Evolutionary conservation across 768 basidiomycete genomes (phyloP).

Genomic region (Russula earlei): DNA sequence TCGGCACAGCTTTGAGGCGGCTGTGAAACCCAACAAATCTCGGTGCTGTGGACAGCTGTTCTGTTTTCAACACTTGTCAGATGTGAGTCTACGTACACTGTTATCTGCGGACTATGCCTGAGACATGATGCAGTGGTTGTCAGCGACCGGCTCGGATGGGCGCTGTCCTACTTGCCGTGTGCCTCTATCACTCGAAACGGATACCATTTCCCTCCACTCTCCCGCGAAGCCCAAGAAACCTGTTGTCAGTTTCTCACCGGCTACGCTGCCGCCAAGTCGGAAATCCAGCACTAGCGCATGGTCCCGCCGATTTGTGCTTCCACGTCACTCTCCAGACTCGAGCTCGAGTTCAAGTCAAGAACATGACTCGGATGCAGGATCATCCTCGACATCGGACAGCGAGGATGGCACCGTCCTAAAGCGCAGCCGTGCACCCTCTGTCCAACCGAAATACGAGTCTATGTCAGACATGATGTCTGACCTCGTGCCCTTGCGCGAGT

Average conservation of each 20-base stretch:
- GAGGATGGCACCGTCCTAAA: slow-evolving; percentile 1
- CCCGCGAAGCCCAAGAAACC: slow-evolving; percentile 4
- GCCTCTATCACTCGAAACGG: slow-evolving; percentile 14
- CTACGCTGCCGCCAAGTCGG: not conserved
- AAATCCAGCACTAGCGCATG: not conserved
- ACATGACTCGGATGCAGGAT: slow-evolving; percentile 8
- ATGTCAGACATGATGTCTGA: slow-evolving; percentile 12
- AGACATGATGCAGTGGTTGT: slow-evolving; percentile 15
- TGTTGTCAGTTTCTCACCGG: not conserved
- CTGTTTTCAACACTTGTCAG: slow-evolving; percentile 20
- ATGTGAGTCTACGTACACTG: slow-evolving; percentile 7
- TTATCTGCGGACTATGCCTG: not conserved
- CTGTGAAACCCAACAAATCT: slow-evolving; percentile 19
- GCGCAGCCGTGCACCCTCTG: not conserved
- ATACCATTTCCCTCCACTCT: slow-evolving; percentile 18
- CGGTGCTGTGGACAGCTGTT: slow-evolving; percentile 20
- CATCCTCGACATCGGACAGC: slow-evolving; percentile 17
- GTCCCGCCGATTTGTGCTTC: slow-evolving; percentile 1
- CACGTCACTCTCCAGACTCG: slow-evolving; percentile 3
- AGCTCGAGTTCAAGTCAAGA: slow-evolving; percentile 13
- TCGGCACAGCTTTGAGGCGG: slow-evolving; percentile 18
- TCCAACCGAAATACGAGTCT: slow-evolving; percentile 13
- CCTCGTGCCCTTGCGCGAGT: slow-evolving; percentile 12
- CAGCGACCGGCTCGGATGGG: slow-evolving; percentile 14
- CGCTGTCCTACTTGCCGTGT: slow-evolving; percentile 21